These are phyloP conservation scores for Bipolaris zeicola DNA, from an alignment of 2,329 filamentous ascomycete genomes.

Conservation along the genomic window DNA sequence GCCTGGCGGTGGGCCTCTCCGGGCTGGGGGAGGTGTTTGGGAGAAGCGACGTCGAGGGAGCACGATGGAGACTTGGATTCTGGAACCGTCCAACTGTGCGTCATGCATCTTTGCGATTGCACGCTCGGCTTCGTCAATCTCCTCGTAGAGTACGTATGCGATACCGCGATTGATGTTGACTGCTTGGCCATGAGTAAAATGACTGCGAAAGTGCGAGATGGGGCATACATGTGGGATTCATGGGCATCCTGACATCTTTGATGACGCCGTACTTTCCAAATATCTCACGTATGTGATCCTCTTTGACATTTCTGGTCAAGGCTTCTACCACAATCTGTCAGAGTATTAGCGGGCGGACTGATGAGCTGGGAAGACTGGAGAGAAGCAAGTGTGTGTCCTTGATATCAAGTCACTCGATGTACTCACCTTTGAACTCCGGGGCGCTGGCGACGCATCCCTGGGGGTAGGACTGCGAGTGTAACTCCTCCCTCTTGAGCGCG, in stretches of 20 bases:
- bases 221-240: slow-evolving; percentile 79
- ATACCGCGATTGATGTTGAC: slow-evolving; percentile 90
- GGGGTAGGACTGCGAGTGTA: slow-evolving; percentile 44
- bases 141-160: slow-evolving; percentile 85
- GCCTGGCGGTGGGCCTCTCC: slow-evolving; percentile 56
- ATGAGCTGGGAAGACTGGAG: slow-evolving; percentile 1
- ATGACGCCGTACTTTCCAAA: slow-evolving; percentile 89
- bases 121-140: slow-evolving; percentile 78
- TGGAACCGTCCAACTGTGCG: slow-evolving; percentile 84
- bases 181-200: slow-evolving; percentile 45
- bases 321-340: slow-evolving; percentile 90
- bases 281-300: slow-evolving; percentile 86
- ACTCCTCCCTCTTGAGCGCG: slow-evolving; percentile 42
- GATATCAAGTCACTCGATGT: neutral
- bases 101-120: slow-evolving; percentile 98
- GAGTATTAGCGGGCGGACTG: slow-evolving; percentile 3
- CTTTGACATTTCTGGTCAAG: slow-evolving; percentile 91
- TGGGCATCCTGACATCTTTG: slow-evolving; percentile 83
- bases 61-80: slow-evolving; percentile 86
- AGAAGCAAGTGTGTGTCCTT: neutral
- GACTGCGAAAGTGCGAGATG: neutral
- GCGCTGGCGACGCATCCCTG: slow-evolving; percentile 41
- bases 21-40: slow-evolving; percentile 73
- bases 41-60: slow-evolving; percentile 83
- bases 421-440: slow-evolving; percentile 48